Evolutionary conservation across 2,329 filamentous ascomycete species (phyloP).

Genomic region (Ilyonectria sp.): DNA sequence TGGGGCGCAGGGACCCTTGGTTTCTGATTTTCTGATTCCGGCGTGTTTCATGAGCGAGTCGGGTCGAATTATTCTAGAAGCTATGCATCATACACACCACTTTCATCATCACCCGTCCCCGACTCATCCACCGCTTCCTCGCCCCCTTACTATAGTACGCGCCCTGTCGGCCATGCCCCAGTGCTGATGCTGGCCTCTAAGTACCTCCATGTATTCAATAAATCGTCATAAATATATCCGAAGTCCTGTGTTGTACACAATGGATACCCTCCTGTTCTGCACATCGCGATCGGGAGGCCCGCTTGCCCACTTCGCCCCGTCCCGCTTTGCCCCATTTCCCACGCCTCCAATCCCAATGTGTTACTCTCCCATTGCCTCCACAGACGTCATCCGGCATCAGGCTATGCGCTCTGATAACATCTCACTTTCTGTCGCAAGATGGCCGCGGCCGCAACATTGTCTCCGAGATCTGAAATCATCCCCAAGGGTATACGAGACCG

Average conservation of each 20-base stretch:
- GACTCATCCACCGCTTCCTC: background rate
- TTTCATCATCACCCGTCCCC: conserved; percentile 10
- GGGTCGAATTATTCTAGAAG: conserved; percentile 43
- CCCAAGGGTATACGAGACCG: conserved; percentile 11
- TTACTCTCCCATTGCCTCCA: conserved; percentile 17
- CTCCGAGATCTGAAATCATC: conserved; percentile 35
- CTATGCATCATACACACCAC: conserved; percentile 27
- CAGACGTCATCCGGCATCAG: conserved; percentile 32
- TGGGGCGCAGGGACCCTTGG: conserved; percentile 5
- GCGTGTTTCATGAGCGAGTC: conserved; percentile 34
- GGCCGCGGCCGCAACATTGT: conserved; percentile 30
- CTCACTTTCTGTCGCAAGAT: conserved; percentile 34
- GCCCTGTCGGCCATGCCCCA: conserved; percentile 16
- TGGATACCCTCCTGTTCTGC: background rate
- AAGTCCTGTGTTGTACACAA: background rate
- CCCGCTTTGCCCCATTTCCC: conserved; percentile 27
- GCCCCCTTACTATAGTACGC: background rate
- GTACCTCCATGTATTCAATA: conserved; percentile 11
- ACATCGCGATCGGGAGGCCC: conserved; percentile 30
- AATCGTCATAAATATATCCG: background rate
- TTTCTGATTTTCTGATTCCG: conserved; percentile 17
- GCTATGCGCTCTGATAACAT: conserved; percentile 31
- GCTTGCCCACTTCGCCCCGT: conserved; percentile 30
- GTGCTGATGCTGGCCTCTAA: conserved; percentile 16
- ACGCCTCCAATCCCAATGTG: conserved; percentile 10